Evolutionary conservation across 164 flowering plant species (phyloP), one percentile per base, ranked within the genome.

Genomic region (Vitis riparia): DNA sequence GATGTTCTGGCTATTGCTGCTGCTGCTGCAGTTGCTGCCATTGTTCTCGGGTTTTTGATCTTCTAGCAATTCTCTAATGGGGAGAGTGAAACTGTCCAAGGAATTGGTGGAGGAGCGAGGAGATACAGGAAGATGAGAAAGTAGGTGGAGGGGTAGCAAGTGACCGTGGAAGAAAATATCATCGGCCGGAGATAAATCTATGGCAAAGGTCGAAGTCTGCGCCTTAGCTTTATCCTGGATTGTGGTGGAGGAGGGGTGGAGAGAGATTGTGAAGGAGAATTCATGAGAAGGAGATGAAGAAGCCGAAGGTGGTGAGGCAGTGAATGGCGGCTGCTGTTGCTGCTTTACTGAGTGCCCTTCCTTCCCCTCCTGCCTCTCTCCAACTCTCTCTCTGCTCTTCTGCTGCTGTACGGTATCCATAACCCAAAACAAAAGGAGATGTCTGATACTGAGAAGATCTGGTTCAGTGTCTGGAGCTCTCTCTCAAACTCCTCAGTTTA

Each of bases 101-200:
- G 97, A 92, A 65, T 79, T 83, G 50, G 88, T 83, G 55, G 97
- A 90, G 53, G 93, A 76, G 62, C 92, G 92, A 44, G 97, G 89
- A 12, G 97, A 85, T 62, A 72, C 73, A 57, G 89, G 89, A 50
- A 83, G 80, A 75, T 88, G 91, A 51, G 95, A 82, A 63, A 91
- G 89, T 71, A 87, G 84, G 63, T 84, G 97, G 52, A 94, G 97
- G 59, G 97, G 98, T 9, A 94, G 92, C 29, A 94, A 73, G 74
- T 92, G 99, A 65, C 99, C 97, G 55, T 91, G 94, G 84, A 88
- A 94, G 94, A 94, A 92, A 60, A 94, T 91, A 52, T 92, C 93
- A 61, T 89, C 99, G 0, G 99, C 97, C 0, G 99, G 99, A 30
- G 97, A 81, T 61, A 92, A 79, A 66, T 92, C 97, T 11, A 86